Percentiles rank a stretch among this genome's conserved stretches.
Conservation (phyloP, 441 rosid genomes). For the Populus hybrid region DNA sequence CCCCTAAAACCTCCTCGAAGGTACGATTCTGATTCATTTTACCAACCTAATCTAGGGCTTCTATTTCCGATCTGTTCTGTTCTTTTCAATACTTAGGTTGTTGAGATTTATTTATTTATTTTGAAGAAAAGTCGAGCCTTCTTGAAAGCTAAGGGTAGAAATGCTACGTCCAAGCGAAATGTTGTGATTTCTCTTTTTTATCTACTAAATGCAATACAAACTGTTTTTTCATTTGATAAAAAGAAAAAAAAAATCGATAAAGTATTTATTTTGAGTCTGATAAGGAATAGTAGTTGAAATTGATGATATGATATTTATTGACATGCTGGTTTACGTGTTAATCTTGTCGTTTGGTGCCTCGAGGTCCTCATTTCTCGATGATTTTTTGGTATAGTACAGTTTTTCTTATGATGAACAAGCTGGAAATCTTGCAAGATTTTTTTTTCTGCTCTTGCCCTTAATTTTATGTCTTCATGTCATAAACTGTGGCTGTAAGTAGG, state of each 20-base stretch:
- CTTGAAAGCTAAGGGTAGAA: background rate
- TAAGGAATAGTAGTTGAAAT: background rate
- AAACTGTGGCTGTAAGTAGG: background rate
- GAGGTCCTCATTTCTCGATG: background rate
- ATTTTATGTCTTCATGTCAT: background rate
- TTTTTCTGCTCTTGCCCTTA: background rate
- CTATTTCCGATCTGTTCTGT: background rate
- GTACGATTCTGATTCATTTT: background rate
- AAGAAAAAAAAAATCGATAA: no score
- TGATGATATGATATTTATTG: background rate
- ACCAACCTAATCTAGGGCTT: background rate
- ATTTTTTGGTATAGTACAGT: background rate
- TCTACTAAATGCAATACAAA: background rate
- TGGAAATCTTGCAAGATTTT: background rate
- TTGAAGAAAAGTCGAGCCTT: background rate
- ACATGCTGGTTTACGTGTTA: background rate
- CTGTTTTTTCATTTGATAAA: background rate
- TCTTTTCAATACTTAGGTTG: background rate
- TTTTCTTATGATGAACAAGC: background rate
- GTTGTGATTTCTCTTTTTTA: background rate
- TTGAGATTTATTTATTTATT: background rate
- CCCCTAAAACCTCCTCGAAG: constrained; percentile 37
- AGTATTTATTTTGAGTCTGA: background rate
- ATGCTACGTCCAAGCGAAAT: background rate
- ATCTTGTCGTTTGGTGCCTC: background rate